phyloP scores from a whole-genome alignment of 495 filamentous ascomycete genomes.

The Niebla homalea region DNA sequence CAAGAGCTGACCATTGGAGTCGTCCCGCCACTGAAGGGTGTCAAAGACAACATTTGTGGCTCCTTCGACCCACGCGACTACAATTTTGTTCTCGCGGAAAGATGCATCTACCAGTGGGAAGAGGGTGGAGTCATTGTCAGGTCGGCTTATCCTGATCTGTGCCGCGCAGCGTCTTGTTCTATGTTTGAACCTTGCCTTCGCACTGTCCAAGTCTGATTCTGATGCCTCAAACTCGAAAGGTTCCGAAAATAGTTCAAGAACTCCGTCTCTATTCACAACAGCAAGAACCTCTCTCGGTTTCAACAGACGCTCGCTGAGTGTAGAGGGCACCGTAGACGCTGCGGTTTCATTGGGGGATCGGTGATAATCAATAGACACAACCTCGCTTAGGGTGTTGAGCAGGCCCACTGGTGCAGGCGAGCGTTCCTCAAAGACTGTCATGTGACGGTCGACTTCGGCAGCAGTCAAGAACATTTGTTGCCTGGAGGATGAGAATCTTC shows the following conservation, averaged over 20 bases:
- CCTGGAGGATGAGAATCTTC: slow-evolving; percentile 23
- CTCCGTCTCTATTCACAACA: slow-evolving; percentile 40
- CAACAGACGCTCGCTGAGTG: background rate
- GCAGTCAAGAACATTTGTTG: slow-evolving; percentile 29
- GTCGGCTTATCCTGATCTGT: slow-evolving; percentile 35
- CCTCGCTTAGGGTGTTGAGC: slow-evolving; percentile 40
- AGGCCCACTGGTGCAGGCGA: slow-evolving; percentile 34
- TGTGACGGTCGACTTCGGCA: slow-evolving; percentile 41
- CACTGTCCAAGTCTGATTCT: slow-evolving; percentile 20
- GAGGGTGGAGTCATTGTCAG: slow-evolving; percentile 28
- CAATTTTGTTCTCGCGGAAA: slow-evolving; percentile 36
- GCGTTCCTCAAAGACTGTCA: slow-evolving; percentile 39
- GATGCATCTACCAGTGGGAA: slow-evolving; percentile 34
- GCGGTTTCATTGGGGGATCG: background rate
- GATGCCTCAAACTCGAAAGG: slow-evolving; percentile 34
- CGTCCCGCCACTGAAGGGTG: slow-evolving; percentile 36
- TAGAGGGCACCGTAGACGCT: background rate
- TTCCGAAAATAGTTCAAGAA: slow-evolving; percentile 42
- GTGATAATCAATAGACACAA: slow-evolving; percentile 27
- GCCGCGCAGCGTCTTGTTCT: slow-evolving; percentile 38
- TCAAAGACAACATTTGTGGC: slow-evolving; percentile 44
- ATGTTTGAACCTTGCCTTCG: slow-evolving; percentile 35
- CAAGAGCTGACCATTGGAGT: slow-evolving; percentile 32
- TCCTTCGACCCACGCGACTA: slow-evolving; percentile 42
- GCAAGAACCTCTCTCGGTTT: slow-evolving; percentile 24